Base-by-base conservation (phyloP, 495 filamentous ascomycete species). In the Neurospora sp. region DNA sequence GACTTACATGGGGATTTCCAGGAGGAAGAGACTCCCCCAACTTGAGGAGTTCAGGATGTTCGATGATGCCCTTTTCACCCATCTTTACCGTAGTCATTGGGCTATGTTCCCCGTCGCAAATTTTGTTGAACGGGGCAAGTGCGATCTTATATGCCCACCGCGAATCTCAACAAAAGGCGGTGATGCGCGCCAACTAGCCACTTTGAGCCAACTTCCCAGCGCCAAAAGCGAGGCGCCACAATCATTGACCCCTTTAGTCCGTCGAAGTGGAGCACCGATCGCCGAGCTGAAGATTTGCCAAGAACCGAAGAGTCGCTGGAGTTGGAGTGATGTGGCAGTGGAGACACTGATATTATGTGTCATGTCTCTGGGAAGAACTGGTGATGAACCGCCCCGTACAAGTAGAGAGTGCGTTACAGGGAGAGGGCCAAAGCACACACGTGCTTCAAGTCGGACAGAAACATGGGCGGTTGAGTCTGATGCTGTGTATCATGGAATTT, bases 1-100 rank as follows among this genome's bases (percentile, higher is more conserved):
- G 27, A 31, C 27, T 3, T 71, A 78, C 76, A 74, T 78, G 76
- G 12, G 70, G 70, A 44, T 78, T 71, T 16, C 71, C 73, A 18
- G 68, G 73, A 12, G 76, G 76, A 0, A 78, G 40, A 8, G 73
- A 42, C 9, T 39, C 69, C 0, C 76, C 76, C 2, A 78, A 22
- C 1, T 39, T 35, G 20, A 78, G 45, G 4, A 22, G 3, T 53
- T 78, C 75, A 4, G 75, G 76, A 10, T 48, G 16, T 2, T 22
- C 44, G 6, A 77, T 74, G 3, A 68, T 59, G 6, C 53, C 53
- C 0, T 18, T 18, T 37, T 35, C 53, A 18, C 27, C 7, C 53
- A 16, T 27, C 14, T 65, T 65, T 45, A 20, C n/a, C n/a, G 42
- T 20, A 4, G 18, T 20, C 42, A 45, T n/a, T 45, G 8, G 18